Conservation (phyloP, 192 early-diverging fungal species). For the Umbelopsis sp. region DNA sequence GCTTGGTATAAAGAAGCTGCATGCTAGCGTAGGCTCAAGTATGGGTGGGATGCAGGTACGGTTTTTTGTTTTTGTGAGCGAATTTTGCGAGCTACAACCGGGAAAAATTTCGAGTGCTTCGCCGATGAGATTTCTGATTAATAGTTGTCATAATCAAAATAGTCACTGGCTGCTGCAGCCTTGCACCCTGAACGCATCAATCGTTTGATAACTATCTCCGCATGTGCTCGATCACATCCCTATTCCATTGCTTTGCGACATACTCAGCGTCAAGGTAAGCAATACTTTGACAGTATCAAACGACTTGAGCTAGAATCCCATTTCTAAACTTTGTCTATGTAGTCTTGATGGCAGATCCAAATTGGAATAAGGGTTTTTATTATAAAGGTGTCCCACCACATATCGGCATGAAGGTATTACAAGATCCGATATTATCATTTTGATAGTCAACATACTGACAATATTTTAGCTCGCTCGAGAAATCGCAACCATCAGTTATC, state of each 20-base stretch:
- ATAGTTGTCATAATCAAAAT: neutral
- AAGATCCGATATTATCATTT: neutral
- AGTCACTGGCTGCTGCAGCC: slow-evolving; percentile 81
- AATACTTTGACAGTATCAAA: neutral
- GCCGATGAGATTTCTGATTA: slow-evolving; percentile 5
- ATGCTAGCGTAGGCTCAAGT: slow-evolving; percentile 89
- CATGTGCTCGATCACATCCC: slow-evolving; percentile 92
- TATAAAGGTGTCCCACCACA: slow-evolving; percentile 88
- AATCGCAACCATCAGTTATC: slow-evolving; percentile 92
- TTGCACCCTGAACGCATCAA: slow-evolving; percentile 84
- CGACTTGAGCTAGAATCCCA: neutral
- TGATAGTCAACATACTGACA: neutral
- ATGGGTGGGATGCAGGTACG: slow-evolving; percentile 95
- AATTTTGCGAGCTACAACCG: too few relatives aligned
- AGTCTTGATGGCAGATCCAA: slow-evolving; percentile 93
- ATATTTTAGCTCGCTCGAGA: slow-evolving; percentile 72
- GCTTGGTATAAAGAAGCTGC: slow-evolving; percentile 76
- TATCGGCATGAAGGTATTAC: slow-evolving; percentile 84
- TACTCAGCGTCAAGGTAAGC: slow-evolving; percentile 85
- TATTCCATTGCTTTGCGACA: slow-evolving; percentile 94
- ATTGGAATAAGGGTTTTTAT: slow-evolving; percentile 94
- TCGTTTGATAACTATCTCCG: slow-evolving; percentile 83
- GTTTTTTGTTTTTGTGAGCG: neutral
- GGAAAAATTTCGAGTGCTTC: neutral
- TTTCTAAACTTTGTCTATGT: slow-evolving; percentile 17